Base-by-base conservation (phyloP, 148 eudicot species). In the Dianthus caryophyllus region DNA sequence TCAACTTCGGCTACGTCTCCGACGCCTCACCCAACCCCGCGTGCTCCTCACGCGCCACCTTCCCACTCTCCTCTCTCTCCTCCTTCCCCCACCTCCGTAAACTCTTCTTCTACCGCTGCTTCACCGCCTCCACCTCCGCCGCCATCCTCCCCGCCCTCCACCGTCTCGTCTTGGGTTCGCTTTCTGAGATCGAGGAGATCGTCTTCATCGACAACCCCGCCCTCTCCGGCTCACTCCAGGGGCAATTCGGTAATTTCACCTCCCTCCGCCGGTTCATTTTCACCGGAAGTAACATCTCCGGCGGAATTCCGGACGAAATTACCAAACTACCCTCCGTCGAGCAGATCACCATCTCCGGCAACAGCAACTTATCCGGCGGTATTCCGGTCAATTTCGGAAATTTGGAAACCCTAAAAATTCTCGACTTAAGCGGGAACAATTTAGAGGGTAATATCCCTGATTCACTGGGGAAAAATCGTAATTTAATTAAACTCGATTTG, bases 81-180 rank as follows among this genome's bases (percentile, higher is more conserved):
- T 68, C 85, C 15, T 67, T 91, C 46, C 43, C 77, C n/a, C 77
- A 75, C 77, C 87, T 91, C 61, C 74, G 74, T 1, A 91, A 87
- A 51, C 80, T 91, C 66, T 78, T 91, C 72, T 88, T 91, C 82
- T 88, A 88, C 79, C 78, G 83, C 30, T 91, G 97, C 68, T 91
- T 88, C 76, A 80, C 84, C 1, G n/a, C 29, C 2, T 80, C 84
- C 1, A 20, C 29, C 2, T 48, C 21, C 15, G 58, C 76, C 24
- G 85, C 81, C 59, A 22, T 51, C 0, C 29, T 91, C 9, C 85
- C 87, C 0, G 64, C 60, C 25, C 62, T 84, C 47, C 56, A 70
- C 7, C 25, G 16, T 0, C 0, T 25, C 49, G 2, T 61, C 6
- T 52, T 3, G 39, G 47, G 18, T 41, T 74, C 36, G 44, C 72